Conservation (phyloP, 441 rosid species). For the Mallotus repandus region DNA sequence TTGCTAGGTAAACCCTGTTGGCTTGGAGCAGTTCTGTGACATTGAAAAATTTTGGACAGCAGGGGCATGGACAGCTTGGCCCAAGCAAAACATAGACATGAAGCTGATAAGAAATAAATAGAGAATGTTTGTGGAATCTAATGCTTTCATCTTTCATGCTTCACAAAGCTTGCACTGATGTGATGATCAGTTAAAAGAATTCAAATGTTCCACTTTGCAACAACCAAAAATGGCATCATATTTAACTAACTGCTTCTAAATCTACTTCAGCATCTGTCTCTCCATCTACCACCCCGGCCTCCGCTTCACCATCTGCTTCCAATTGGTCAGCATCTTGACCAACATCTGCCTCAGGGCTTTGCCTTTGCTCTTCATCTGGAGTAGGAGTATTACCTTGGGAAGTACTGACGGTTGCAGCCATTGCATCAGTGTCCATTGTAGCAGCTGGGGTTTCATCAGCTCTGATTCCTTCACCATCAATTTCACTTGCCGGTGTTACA, state of each 20-base stretch:
- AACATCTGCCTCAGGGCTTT: constrained; percentile 59
- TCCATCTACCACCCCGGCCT: constrained; percentile 49
- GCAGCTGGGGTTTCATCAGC: constrained; percentile 53
- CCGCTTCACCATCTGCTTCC: constrained; percentile 61
- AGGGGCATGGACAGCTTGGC: no score
- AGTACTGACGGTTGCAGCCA: constrained; percentile 25
- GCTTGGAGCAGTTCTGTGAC: no score
- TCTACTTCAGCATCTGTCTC: constrained; percentile 82
- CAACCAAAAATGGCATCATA: neutral
- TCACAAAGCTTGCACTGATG: no score
- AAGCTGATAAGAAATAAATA: no score
- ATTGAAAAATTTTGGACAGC: no score
- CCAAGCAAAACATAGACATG: no score
- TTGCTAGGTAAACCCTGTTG: no score
- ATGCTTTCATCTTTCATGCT: no score
- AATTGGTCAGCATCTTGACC: constrained; percentile 83
- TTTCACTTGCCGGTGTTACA: constrained; percentile 60
- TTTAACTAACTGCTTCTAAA: constrained; percentile 41
- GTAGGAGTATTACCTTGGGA: constrained; percentile 55
- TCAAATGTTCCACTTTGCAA: neutral
- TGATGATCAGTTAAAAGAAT: neutral
- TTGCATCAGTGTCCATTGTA: constrained; percentile 63
- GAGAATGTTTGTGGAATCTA: no score
- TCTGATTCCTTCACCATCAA: constrained; percentile 64
- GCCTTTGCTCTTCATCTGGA: constrained; percentile 76